Evolutionary conservation across 768 basidiomycete genomes (phyloP).

Genomic region (Suillus hirtellus): DNA sequence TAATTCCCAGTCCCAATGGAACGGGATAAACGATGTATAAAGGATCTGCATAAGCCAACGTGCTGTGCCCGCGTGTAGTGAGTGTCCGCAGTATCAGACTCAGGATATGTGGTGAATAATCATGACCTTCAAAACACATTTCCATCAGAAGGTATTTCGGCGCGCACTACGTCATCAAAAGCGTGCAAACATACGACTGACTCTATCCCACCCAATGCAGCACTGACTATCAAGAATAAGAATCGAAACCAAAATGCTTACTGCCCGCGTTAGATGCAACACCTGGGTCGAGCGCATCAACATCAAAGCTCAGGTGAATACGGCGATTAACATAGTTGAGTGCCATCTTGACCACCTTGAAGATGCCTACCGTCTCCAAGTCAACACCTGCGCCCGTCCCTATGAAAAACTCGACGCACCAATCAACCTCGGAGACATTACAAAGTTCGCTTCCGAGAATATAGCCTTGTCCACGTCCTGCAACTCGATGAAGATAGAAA

Average conservation of each 20-base stretch:
- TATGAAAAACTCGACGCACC: slow-evolving; percentile 45
- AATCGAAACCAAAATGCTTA: slow-evolving; percentile 32
- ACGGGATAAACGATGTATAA: background rate
- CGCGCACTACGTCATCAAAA: background rate
- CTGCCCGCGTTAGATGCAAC: slow-evolving; percentile 67
- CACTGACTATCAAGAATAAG: background rate
- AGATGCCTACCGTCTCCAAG: slow-evolving; percentile 60
- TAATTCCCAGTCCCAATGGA: background rate
- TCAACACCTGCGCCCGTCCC: slow-evolving; percentile 50
- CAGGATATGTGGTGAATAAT: background rate
- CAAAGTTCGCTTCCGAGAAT: slow-evolving; percentile 66
- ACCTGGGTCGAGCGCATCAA: slow-evolving; percentile 89
- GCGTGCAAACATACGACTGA: background rate
- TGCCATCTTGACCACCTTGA: slow-evolving; percentile 94
- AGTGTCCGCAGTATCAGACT: background rate
- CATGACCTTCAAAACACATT: background rate
- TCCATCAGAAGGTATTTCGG: background rate
- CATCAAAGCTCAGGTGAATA: slow-evolving; percentile 95
- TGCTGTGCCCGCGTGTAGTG: background rate
- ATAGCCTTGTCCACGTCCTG: slow-evolving; percentile 89
- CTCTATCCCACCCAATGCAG: background rate
- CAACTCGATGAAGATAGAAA: slow-evolving; percentile 89
- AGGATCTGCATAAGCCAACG: background rate
- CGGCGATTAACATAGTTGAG: slow-evolving; percentile 89
- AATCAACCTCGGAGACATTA: slow-evolving; percentile 85